Percentiles rank a stretch among this genome's conserved stretches.
Evolutionary conservation across 257 asterid species (phyloP).

Genomic region (Nicotiana otophora): DNA sequence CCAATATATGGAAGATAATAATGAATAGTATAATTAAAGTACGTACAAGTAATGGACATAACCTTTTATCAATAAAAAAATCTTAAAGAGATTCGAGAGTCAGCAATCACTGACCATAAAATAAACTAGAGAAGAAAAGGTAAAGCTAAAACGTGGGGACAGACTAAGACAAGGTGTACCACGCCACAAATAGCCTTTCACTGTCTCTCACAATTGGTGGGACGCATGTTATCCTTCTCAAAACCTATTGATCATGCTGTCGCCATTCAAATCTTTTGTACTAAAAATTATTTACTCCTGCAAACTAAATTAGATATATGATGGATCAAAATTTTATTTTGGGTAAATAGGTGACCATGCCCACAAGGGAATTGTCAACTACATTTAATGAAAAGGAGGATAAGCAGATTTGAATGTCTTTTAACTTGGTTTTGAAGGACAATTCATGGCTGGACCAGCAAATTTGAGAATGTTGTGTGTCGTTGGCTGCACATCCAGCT

Average conservation of each 20-base stretch:
- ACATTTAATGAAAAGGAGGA: background rate
- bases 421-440: background rate
- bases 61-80: background rate
- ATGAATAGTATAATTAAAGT: no score
- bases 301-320: background rate
- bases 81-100: background rate
- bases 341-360: background rate
- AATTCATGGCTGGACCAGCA: background rate
- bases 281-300: background rate
- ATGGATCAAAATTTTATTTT: background rate
- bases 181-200: slow-evolving; percentile 10
- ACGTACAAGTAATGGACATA: background rate
- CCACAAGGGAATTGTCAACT: slow-evolving; percentile 5
- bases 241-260: background rate
- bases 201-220: slow-evolving; percentile 1
- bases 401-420: background rate
- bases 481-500: slow-evolving; percentile 1
- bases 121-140: background rate
- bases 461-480: slow-evolving; percentile 1
- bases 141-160: slow-evolving; percentile 11
- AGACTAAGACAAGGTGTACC: slow-evolving; percentile 1
- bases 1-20: no score
- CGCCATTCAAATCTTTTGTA: background rate
- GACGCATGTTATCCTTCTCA: background rate
- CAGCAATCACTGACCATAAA: background rate